Base-by-base conservation (phyloP, 345 rosid species). In the Acer campestre region DNA sequence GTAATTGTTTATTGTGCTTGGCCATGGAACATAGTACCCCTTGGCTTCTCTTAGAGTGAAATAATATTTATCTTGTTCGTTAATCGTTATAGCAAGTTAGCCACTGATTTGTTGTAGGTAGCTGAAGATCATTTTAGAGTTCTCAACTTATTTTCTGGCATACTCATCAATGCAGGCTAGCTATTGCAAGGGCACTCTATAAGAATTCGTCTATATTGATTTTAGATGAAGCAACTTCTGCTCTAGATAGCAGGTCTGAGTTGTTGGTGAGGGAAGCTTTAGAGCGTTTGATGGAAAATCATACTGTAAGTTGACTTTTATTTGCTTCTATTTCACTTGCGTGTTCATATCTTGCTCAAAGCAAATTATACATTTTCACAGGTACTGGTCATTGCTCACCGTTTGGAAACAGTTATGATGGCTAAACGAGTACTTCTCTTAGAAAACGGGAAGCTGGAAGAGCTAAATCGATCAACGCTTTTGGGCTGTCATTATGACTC, bases 161-260 rank as follows among this genome's bases (percentile, higher is more conserved):
- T 77, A 38, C 44, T 68, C 62, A 22, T 75, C 51, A 82, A 75
- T 80, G 85, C 88, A 95, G 98, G 82, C 79, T 96, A 79, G 97
- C 98, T 68, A 96, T 96, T 40, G 97, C 98, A 59, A 90, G 99
- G 84, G 98, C 98, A 58, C 85, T 96, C 22, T 92, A 96, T 77
- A 96, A 92, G 82, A 86, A 90, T 67, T 86, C 95, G 27, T 86
- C 95, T 18, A 84, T 96, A 79, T 80, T 96, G 85, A 89, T 96
- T 70, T 87, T 96, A 86, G 99, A 96, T 82, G 99, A 96, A 87
- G 99, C 99, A 78, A 96, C 99, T 66, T 96, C 98, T 75, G 99
- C 98, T 29, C 82, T 96, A 70, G 97, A 96, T 87, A 90, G 95
- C 85, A 89, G 86, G 89, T 92, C 97, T 6, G 99, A 94, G 86